phyloP scores from a whole-genome alignment of 805 yeast genomes.

The Yarrowia yakushimensis region DNA sequence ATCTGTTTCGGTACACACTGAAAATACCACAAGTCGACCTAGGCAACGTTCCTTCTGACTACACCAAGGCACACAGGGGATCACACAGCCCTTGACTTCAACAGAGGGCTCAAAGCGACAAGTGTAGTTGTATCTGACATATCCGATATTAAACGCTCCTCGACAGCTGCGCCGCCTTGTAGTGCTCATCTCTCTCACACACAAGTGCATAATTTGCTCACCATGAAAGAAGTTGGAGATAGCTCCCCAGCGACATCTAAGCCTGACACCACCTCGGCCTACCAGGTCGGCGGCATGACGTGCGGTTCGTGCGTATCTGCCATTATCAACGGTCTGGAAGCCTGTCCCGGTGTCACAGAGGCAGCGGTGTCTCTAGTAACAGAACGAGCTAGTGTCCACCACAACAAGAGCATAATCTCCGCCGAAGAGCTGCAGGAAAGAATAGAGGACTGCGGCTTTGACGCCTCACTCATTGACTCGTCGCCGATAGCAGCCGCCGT shows the following conservation, averaged over 20 bases:
- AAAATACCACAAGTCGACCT: not conserved
- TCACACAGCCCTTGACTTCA: not conserved
- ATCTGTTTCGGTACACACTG: not conserved
- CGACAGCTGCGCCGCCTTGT: not conserved
- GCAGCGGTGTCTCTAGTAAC: slow-evolving; percentile 72
- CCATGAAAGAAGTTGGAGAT: slow-evolving; percentile 6
- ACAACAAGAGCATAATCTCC: slow-evolving; percentile 39
- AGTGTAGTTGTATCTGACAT: not conserved
- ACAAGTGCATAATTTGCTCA: slow-evolving; percentile 17
- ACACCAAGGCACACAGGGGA: not conserved
- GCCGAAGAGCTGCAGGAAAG: slow-evolving; percentile 46
- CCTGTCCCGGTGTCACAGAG: slow-evolving; percentile 48
- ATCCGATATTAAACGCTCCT: not conserved
- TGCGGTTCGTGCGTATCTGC: slow-evolving; percentile 81
- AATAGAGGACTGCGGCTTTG: slow-evolving; percentile 78
- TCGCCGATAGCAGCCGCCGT: slow-evolving; percentile 21
- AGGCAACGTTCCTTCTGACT: too few species aligned
- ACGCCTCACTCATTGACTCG: slow-evolving; percentile 40
- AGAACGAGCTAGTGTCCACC: slow-evolving; percentile 62
- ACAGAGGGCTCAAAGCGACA: not conserved
- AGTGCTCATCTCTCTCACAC: not conserved
- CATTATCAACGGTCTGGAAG: slow-evolving; percentile 53
- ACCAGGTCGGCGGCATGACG: slow-evolving; percentile 73
- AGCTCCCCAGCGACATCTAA: slow-evolving; percentile 1
- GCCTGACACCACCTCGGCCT: slow-evolving; percentile 26